Evolutionary conservation across 2,329 filamentous ascomycete genomes (phyloP).

Genomic region (Aurifilum marmelostoma): DNA sequence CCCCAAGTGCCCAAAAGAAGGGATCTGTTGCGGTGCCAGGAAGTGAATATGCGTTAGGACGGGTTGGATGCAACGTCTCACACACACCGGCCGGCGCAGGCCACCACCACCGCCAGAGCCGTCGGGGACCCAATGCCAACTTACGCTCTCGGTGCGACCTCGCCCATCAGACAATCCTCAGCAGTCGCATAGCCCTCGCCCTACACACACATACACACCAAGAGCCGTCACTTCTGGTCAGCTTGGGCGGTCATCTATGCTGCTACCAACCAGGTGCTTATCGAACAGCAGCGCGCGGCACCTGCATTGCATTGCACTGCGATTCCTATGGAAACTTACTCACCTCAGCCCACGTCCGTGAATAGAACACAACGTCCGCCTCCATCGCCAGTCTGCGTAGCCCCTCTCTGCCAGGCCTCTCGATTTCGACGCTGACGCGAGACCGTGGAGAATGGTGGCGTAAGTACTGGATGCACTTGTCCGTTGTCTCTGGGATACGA

Average conservation of each 20-base stretch:
- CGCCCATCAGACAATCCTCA: constrained; percentile 54
- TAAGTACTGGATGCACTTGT: constrained; percentile 61
- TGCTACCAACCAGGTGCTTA: not conserved
- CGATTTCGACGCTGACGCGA: constrained; percentile 70
- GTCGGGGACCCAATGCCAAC: constrained; percentile 29
- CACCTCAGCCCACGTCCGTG: constrained; percentile 71
- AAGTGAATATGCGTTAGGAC: constrained; percentile 11
- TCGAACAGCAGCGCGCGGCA: not conserved
- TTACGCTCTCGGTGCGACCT: constrained; percentile 50
- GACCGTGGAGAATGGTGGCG: constrained; percentile 48
- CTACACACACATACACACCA: constrained; percentile 34
- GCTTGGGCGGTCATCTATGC: not conserved
- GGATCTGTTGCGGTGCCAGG: constrained; percentile 37
- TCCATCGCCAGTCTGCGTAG: constrained; percentile 61
- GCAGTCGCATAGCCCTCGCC: constrained; percentile 42
- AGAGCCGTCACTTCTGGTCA: constrained; percentile 14
- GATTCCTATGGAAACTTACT: constrained; percentile 33
- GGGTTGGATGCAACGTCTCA: constrained; percentile 1
- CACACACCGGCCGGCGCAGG: not conserved
- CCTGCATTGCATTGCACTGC: constrained; percentile 20
- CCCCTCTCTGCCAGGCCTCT: constrained; percentile 67
- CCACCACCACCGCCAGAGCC: constrained; percentile 3
- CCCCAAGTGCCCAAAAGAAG: constrained; percentile 51
- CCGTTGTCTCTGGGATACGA: constrained; percentile 63
- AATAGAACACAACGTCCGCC: constrained; percentile 76